Percentiles rank a stretch among this genome's conserved stretches.
phyloP scores from a whole-genome alignment of 2,329 filamentous ascomycete genomes.

The Penicillium sp. region DNA sequence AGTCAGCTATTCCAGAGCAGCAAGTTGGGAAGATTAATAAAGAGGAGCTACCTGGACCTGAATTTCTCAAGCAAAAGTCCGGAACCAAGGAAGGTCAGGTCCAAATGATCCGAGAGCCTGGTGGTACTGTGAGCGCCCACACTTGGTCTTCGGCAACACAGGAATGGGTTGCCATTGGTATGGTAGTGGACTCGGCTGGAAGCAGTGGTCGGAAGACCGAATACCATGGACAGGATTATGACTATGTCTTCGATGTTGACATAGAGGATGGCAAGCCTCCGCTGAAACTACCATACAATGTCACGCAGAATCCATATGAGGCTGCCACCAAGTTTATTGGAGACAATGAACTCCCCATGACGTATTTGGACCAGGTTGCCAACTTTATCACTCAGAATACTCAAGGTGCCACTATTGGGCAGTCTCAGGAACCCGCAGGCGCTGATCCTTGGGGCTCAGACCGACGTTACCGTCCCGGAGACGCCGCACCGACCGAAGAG shows the following conservation, averaged over 20 bases:
- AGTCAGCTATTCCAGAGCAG: slow-evolving; percentile 83
- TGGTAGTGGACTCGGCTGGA: slow-evolving; percentile 83
- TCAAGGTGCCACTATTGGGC: slow-evolving; percentile 77
- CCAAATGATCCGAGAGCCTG: slow-evolving; percentile 79
- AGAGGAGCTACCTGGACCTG: slow-evolving; percentile 82
- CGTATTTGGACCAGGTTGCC: slow-evolving; percentile 86
- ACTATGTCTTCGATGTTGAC: slow-evolving; percentile 95
- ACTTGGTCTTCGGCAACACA: slow-evolving; percentile 73
- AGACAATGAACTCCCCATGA: slow-evolving; percentile 81
- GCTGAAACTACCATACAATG: slow-evolving; percentile 89
- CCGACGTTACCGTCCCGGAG: slow-evolving; percentile 72
- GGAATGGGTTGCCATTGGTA: slow-evolving; percentile 87
- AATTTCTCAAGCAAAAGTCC: slow-evolving; percentile 75
- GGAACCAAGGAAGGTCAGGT: slow-evolving; percentile 97
- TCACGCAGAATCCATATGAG: slow-evolving; percentile 89
- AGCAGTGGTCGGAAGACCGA: slow-evolving; percentile 75
- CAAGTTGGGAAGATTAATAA: slow-evolving; percentile 83
- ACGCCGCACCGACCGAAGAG: slow-evolving; percentile 43
- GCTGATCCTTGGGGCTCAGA: slow-evolving; percentile 77
- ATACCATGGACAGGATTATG: slow-evolving; percentile 83
- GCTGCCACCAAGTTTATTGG: slow-evolving; percentile 86
- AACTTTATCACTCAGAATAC: slow-evolving; percentile 92
- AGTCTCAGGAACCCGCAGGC: slow-evolving; percentile 49
- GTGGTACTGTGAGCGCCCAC: slow-evolving; percentile 81
- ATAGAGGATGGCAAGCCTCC: slow-evolving; percentile 92